Percentiles rank a stretch among this genome's conserved stretches.
Evolutionary conservation across 345 rosid species (phyloP).

Genomic region (Eucalyptus cloeziana): DNA sequence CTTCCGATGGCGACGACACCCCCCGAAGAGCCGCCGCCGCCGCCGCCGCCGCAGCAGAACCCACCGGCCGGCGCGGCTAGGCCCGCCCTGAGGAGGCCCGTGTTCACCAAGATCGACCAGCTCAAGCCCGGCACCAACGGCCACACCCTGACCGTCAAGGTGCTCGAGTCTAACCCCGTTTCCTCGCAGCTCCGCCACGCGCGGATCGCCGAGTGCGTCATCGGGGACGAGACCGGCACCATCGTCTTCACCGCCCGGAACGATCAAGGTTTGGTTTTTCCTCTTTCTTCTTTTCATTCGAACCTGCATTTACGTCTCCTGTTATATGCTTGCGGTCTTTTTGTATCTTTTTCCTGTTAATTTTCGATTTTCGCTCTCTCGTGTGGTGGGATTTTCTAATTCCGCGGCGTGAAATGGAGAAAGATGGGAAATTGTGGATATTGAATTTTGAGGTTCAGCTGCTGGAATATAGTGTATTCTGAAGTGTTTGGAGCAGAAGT

Average conservation of each 20-base stretch:
- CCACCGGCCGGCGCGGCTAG: background rate
- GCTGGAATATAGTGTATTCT: background rate
- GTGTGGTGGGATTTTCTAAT: background rate
- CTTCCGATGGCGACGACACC: background rate
- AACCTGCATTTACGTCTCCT: background rate
- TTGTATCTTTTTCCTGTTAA: background rate
- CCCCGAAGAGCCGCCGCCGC: background rate
- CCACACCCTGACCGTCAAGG: conserved; percentile 23
- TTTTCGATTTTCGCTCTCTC: background rate
- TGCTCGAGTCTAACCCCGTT: conserved; percentile 13
- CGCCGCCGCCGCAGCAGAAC: background rate
- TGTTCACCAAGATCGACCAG: conserved; percentile 30
- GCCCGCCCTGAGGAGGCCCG: conserved; percentile 25
- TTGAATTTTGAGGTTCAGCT: background rate
- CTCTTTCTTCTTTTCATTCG: background rate
- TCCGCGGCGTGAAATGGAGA: background rate
- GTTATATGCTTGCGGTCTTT: background rate
- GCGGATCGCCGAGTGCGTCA: conserved; percentile 32
- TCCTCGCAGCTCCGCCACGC: conserved; percentile 12
- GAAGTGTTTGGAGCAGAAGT: background rate
- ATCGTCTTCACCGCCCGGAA: conserved; percentile 31
- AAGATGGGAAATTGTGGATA: background rate
- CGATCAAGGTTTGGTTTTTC: conserved; percentile 12
- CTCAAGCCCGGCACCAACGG: conserved; percentile 32
- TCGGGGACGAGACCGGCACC: conserved; percentile 36